Conservation (phyloP, 2,329 filamentous ascomycete species). For the Paecilomyces formosus region DNA sequence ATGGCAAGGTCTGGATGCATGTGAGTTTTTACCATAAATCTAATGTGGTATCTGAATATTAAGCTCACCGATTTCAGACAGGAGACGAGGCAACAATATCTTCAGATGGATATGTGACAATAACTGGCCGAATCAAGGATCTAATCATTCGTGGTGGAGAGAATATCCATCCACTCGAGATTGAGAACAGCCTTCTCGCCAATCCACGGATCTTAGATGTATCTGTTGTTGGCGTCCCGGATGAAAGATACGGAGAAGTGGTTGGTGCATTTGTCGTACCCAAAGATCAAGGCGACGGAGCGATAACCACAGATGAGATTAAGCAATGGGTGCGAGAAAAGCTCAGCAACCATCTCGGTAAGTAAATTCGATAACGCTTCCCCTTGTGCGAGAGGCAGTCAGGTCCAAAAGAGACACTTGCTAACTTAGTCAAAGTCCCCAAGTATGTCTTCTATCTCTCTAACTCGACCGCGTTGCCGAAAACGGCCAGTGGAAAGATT, state of each 20-base stretch:
- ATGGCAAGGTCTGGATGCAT: conserved; percentile 70
- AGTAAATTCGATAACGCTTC: conserved; percentile 15
- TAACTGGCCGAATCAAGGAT: conserved; percentile 90
- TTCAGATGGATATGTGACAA: conserved; percentile 70
- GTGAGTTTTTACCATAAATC: conserved; percentile 21
- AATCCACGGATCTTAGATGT: conserved; percentile 66
- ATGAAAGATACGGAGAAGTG: conserved; percentile 75
- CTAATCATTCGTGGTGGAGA: conserved; percentile 91
- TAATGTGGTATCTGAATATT: conserved; percentile 1
- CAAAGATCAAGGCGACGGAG: conserved; percentile 23
- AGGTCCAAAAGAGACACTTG: background rate
- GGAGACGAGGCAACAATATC: conserved; percentile 91
- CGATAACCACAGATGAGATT: conserved; percentile 52
- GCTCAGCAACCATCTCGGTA: conserved; percentile 63
- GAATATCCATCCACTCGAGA: conserved; percentile 89
- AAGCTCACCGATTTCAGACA: conserved; percentile 44
- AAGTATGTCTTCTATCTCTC: conserved; percentile 79
- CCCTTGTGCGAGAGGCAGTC: background rate
- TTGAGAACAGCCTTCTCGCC: conserved; percentile 79
- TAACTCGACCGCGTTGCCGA: conserved; percentile 62
- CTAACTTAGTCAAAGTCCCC: conserved; percentile 49
- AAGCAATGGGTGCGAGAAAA: conserved; percentile 63
- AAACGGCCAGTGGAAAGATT: conserved; percentile 94
- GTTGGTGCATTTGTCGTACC: conserved; percentile 76
- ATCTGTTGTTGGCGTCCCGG: conserved; percentile 75